Base-by-base conservation (phyloP, 805 yeast genomes). In the Ogataea pilisensis region DNA sequence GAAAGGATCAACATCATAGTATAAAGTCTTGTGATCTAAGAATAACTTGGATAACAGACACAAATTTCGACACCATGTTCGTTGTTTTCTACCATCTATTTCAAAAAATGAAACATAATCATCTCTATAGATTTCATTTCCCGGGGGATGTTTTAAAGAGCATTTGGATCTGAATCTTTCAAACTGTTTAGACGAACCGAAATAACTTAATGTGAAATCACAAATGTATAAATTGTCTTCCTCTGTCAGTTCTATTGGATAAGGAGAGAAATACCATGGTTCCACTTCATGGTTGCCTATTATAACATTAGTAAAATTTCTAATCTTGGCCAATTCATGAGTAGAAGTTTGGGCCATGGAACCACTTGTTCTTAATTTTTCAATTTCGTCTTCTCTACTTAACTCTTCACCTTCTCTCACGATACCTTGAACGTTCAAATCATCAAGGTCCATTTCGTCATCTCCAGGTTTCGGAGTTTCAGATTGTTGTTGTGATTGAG, bases 231-330 rank as follows among this genome's bases (percentile, higher is more conserved):
- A 76, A 41, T 76, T 81, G 60, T 91, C 98, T 49, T 84, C 93
- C 54, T 93, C 98, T 0, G 97, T 88, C 41, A 89, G 73, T 59
- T 93, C 99, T 13, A 88, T 73, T 0, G 99, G 99, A 61, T 93
- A 93, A 1, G 99, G 98, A 2, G 96, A 85, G 57, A 93, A 93
- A 64, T 93, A 93, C 99, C 99, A 93, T 2, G 99, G 99, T 61
- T 93, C 99, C 39, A 93, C 88, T 51, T 85, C 85, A 61, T 81
- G 88, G 48, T 83, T 84, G 1, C 99, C 99, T 65, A 93, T 78
- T 3, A 87, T 82, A 5, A 93, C 78, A 40, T 77, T 74, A 35
- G 76, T 71, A 47, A 93, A 71, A 58, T 93, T 93, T 51, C 98
- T 75, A 35, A 93, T 96, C 41, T 93, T 73, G 0, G 98, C 89